Evolutionary conservation across 352 stramenopile genomes (phyloP).

Genomic region (Phytophthora niederhauseri): DNA sequence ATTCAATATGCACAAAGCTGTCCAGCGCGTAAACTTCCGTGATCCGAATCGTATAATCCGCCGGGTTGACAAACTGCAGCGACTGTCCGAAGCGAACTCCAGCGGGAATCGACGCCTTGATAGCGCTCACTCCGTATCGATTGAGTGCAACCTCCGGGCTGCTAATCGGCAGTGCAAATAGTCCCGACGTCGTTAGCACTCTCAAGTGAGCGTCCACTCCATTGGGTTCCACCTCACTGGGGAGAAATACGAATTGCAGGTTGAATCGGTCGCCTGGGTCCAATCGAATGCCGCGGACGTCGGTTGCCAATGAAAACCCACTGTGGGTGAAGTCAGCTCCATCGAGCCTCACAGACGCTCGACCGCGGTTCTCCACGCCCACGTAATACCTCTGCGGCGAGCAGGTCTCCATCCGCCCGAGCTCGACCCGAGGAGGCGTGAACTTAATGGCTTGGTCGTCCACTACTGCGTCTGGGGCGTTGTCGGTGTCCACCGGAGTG

Average conservation of each 20-base stretch:
- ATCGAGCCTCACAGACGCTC: slow-evolving; percentile 38
- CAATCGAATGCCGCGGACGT: slow-evolving; percentile 44
- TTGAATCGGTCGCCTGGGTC: slow-evolving; percentile 40
- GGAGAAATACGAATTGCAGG: slow-evolving; percentile 49
- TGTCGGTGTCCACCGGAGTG: slow-evolving; percentile 10
- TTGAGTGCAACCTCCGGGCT: slow-evolving; percentile 37
- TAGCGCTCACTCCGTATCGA: slow-evolving; percentile 31
- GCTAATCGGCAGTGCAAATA: slow-evolving; percentile 49
- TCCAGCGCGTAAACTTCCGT: slow-evolving; percentile 56
- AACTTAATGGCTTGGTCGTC: slow-evolving; percentile 49
- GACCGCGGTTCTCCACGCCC: slow-evolving; percentile 45
- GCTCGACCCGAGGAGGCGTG: slow-evolving; percentile 33
- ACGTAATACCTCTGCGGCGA: slow-evolving; percentile 36
- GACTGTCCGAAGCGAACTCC: slow-evolving; percentile 38
- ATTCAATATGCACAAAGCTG: slow-evolving; percentile 37
- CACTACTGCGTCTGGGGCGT: slow-evolving; percentile 6
- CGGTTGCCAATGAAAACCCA: slow-evolving; percentile 43
- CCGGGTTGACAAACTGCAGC: slow-evolving; percentile 54
- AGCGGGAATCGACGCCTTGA: slow-evolving; percentile 41
- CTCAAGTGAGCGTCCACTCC: slow-evolving; percentile 40
- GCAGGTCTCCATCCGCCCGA: slow-evolving; percentile 51
- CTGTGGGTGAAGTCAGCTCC: slow-evolving; percentile 50
- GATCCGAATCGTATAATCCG: slow-evolving; percentile 45
- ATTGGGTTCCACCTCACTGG: slow-evolving; percentile 28
- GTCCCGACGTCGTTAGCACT: slow-evolving; percentile 51